Base-by-base conservation (phyloP, 2,329 filamentous ascomycete species). In the Pyrenophora graminea region DNA sequence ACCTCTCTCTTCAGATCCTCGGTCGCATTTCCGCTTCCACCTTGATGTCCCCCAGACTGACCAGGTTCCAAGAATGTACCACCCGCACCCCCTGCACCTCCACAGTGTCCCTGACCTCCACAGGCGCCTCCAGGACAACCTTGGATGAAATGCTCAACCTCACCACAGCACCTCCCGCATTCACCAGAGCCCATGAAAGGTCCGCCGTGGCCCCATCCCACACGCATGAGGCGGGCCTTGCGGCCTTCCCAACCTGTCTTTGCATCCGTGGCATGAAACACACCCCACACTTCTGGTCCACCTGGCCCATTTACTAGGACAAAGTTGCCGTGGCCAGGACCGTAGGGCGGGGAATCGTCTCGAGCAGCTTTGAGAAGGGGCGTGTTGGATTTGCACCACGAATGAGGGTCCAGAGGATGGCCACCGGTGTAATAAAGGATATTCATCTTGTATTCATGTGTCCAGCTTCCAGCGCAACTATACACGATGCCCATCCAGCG, bases 361-460 rank as follows among this genome's bases (percentile, higher is more conserved):
- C 59, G 56, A 6, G 55, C 58, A 2, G 71, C 70, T 48, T 73
- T 64, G 2, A 79, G 66, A 25, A 79, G 59, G 4, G 77, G 76
- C 8, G 52, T 49, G 7, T 60, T 59, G 1, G 66, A 67, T 56
- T 79, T 79, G 12, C 57, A 56, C 77, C 77, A 79, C 0, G 64
- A 68, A 0, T 31, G 36, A 0, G 65, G 63, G 25, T 73, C 51
- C 0, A 79, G 61, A 2, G 77, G 77, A 48, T 76, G 69, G 1
- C 74, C 74, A 12, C 75, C 76, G 0, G 66, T 59, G 48, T 71
- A 77, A 34, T 73, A 66, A 18, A 79, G 60, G 0, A 75, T 70
- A n/a, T 73, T 74, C 74, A 79, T 77, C 56, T 79, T 79, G 63
- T 79, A 79, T 48, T 79, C 72, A 39, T 72, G 71, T 1, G 77